Base-by-base conservation (phyloP, 805 yeast genomes). In the Candida krabiensis region DNA sequence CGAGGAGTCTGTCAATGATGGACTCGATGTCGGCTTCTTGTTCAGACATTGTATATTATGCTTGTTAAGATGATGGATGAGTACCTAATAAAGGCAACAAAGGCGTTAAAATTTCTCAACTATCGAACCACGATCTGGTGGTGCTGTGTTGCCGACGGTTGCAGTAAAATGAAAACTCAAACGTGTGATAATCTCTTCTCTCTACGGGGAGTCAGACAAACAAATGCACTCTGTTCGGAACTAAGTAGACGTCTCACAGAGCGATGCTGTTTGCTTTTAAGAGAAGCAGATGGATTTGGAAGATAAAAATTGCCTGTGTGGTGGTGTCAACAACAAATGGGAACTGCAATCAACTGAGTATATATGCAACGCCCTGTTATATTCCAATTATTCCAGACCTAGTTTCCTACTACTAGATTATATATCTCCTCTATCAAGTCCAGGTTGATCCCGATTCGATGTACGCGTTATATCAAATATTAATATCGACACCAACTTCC, bases 21-120 rank as follows among this genome's bases (percentile, higher is more conserved):
- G 96, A 87, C 67, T 91, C 99, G 59, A 91, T 85, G 63, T 93
- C 98, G 37, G 95, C 95, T 67, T 91, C 95, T 48, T 51, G 61
- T 38, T 63, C 65, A 12, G 63, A 48, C 43, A 56, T 50, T 7
- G 35, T 49, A 28, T 45, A 35, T 3, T 47, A 13, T 15, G 9
- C 13, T 16, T 24, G 22, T 30, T 13, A 13, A 18, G n/a, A 17
- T 19, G 30, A 30, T 33, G 28, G 22, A 28, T 23, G 35, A 34
- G 35, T 39, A 38, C 25, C 25, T 9, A 9, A 9, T 23, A 11
- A 21, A 21, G 11, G 24, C 24, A 21, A 21, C 24, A 21, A 21
- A 21, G 24, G 24, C 24, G 24, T 21, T 21, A 21, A 21, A 21
- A 8, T 21, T 21, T 11, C 24, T 11, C 7, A 21, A 21, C 9